Evolutionary conservation across 2,329 filamentous ascomycete species (phyloP).

Genomic region (Cladophialophora carrionii): DNA sequence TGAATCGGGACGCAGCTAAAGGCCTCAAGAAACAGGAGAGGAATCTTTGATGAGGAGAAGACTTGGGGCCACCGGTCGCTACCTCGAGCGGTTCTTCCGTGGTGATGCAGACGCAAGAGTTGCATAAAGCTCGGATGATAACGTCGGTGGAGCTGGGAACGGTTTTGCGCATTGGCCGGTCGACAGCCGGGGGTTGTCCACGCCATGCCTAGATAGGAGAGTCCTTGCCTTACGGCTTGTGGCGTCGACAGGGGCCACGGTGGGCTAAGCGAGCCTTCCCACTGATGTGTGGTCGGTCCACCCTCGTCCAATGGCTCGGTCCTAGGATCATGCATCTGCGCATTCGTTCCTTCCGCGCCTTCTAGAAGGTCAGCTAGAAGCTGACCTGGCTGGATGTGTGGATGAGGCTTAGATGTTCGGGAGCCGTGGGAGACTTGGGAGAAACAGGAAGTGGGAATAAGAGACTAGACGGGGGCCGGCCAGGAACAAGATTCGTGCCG

Average conservation of each 20-base stretch:
- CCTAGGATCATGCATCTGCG: constrained; percentile 4
- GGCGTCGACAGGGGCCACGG: constrained; percentile 11
- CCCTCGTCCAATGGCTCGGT: background rate
- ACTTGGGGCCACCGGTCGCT: constrained; percentile 14
- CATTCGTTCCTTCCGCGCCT: constrained; percentile 7
- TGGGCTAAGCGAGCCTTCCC: background rate
- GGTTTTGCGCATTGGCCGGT: background rate
- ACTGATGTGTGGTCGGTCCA: constrained; percentile 10
- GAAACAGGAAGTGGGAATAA: constrained; percentile 1
- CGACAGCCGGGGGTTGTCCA: background rate
- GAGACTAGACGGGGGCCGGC: background rate
- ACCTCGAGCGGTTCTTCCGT: constrained; percentile 10
- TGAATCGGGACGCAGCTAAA: constrained; percentile 14
- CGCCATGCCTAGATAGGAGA: constrained; percentile 26
- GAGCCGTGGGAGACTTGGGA: constrained; percentile 6
- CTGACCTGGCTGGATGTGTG: background rate
- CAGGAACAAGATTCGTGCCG: constrained; percentile 21
- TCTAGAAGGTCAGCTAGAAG: constrained; percentile 7
- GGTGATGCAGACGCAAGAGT: constrained; percentile 14
- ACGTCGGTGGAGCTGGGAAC: background rate
- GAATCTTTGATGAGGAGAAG: constrained; percentile 10
- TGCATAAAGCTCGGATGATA: constrained; percentile 23
- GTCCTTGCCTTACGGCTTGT: constrained; percentile 26
- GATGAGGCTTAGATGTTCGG: background rate
- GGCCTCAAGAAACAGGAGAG: constrained; percentile 13